Base-by-base conservation (phyloP, 2,329 filamentous ascomycete species). In the Sordariomycetes sp. region DNA sequence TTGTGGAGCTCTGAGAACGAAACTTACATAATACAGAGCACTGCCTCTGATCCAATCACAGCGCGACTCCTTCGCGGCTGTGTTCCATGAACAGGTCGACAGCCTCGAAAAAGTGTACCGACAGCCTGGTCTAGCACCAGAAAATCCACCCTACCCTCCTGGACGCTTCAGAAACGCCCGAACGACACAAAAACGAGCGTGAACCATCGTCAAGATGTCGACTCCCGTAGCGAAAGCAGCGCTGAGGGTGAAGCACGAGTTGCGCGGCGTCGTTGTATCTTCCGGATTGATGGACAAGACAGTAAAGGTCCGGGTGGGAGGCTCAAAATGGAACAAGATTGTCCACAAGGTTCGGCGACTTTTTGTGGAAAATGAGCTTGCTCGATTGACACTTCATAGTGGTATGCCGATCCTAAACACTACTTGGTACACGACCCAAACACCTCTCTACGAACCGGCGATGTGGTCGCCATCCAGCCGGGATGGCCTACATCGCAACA, bases 401-500 rank as follows among this genome's bases (percentile, higher is more conserved):
- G 53, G 62, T 88, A 82, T 56, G 71, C 78, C 48, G 63, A 70
- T 29, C 72, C 74, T 16, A 65, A 70, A 43, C 71, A 75, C 44
- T 71, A 81, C 52, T 74, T 90, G 20, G 83, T 88, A 24, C 82
- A 86, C 63, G 85, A 92, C 57, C 85, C 85, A 19, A 75, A 75
- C 55, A 73, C 77, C 45, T 86, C 82, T 18, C 70, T 87, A 24
- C 70, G 78, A 38, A 71, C 72, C 33, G 85, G 85, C 50, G 85
- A 92, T 54, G 74, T 90, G 4, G 75, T 92, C 19, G 70, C 76
- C 41, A 83, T 90, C 46, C 65, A 68, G 7, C 69, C 76, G 5
- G 79, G 78, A 37, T 79, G 71, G 70, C 73, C 75, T 34, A 74
- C 72, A 6, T 77, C 74, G 26, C 75, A 75, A 41, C 62, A 67